phyloP scores from a whole-genome alignment of 1,284 basidiomycete genomes.

The Ustilago xerochloae region DNA sequence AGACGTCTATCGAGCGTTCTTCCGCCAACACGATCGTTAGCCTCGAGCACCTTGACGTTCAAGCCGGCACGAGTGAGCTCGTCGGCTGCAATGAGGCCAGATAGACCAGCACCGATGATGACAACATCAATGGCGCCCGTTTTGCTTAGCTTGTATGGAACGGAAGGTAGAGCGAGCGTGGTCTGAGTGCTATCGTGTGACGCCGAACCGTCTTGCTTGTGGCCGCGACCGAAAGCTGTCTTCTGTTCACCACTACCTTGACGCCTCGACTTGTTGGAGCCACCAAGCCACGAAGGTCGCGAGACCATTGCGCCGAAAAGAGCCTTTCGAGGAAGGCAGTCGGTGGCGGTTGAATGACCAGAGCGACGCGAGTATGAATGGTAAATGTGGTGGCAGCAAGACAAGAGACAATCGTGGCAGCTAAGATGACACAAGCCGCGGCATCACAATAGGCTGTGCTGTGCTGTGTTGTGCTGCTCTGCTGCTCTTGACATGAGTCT shows the following conservation, averaged over 20 bases:
- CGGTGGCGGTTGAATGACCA: background rate
- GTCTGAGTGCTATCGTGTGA: slow-evolving; percentile 12
- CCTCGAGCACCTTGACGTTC: slow-evolving; percentile 70
- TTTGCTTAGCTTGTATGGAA: slow-evolving; percentile 10
- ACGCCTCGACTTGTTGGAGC: slow-evolving; percentile 4
- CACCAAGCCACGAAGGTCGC: slow-evolving; percentile 22
- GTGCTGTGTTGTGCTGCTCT: background rate
- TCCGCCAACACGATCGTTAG: slow-evolving; percentile 70
- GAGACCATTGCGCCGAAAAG: slow-evolving; percentile 14
- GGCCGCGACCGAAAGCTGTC: background rate
- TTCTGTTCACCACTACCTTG: background rate
- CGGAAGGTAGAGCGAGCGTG: background rate
- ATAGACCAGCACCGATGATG: slow-evolving; percentile 71
- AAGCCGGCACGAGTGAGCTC: slow-evolving; percentile 68
- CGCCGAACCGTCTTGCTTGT: background rate
- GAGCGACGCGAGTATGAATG: background rate
- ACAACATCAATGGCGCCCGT: slow-evolving; percentile 64
- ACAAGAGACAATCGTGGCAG: too few relatives aligned
- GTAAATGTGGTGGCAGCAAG: background rate
- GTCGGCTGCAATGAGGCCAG: slow-evolving; percentile 70
- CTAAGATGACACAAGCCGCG: too few relatives aligned
- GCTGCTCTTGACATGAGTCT: background rate
- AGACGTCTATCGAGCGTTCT: slow-evolving; percentile 68
- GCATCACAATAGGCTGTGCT: background rate
- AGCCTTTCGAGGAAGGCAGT: background rate